Percentiles rank a stretch among this genome's conserved stretches.
Evolutionary conservation across 345 rosid genomes (phyloP).

Genomic region (Mangifera indica): DNA sequence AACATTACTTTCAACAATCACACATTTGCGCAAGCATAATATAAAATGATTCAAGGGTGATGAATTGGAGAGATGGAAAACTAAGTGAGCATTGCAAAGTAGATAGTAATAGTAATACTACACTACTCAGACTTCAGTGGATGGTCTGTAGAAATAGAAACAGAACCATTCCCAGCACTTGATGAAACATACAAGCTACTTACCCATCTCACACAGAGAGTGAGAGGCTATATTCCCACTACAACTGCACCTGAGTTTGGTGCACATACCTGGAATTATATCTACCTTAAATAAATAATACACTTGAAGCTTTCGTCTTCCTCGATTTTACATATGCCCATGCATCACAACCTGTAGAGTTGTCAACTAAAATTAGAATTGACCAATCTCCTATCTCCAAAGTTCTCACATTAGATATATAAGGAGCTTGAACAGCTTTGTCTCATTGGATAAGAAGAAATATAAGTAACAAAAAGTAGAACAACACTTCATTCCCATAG

Average conservation of each 20-base stretch:
- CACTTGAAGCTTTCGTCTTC: slow-evolving; percentile 18
- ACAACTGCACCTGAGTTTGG: not conserved
- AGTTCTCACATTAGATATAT: not conserved
- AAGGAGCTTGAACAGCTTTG: not conserved
- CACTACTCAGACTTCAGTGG: too few species aligned
- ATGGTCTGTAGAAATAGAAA: not conserved
- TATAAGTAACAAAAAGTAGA: not conserved
- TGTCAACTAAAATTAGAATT: not conserved
- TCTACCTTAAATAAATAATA: not conserved
- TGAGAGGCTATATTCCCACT: slow-evolving; percentile 3
- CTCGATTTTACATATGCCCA: not conserved
- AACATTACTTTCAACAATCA: too few species aligned
- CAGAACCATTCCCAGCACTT: slow-evolving; percentile 15
- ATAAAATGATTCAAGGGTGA: too few species aligned
- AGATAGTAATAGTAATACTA: not conserved
- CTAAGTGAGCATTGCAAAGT: too few species aligned
- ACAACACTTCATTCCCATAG: not conserved
- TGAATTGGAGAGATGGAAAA: too few species aligned
- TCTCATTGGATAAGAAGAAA: not conserved
- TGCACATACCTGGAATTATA: slow-evolving; percentile 4
- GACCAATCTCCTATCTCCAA: not conserved
- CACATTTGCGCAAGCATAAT: too few species aligned
- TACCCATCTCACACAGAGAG: not conserved
- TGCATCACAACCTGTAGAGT: slow-evolving; percentile 14
- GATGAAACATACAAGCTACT: not conserved